Percentiles rank a stretch among this genome's conserved stretches.
These are phyloP conservation scores for Candida xiaguanensis DNA, from an alignment of 805 yeast species.

Conservation along the genomic window DNA sequence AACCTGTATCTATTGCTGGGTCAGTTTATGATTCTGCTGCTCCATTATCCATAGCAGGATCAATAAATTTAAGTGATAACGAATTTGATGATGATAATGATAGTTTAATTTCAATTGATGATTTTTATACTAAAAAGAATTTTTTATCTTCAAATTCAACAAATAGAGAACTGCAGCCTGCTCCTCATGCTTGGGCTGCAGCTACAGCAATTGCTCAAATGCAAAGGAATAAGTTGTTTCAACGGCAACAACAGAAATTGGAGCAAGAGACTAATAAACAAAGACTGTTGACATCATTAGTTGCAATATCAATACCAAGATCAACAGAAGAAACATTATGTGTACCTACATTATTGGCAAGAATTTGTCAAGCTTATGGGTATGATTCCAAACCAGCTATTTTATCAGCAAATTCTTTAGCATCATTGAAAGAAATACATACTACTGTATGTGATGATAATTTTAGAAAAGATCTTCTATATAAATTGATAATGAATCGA, in stretches of 20 bases:
- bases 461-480: conserved; percentile 12
- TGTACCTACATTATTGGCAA: conserved; percentile 67
- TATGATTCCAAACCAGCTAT: conserved; percentile 68
- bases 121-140: conserved; percentile 11
- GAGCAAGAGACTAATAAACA: conserved; percentile 31
- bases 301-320: conserved; percentile 72
- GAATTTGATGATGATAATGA: conserved; percentile 28
- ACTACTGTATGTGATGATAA: conserved; percentile 13
- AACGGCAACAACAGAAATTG: conserved; percentile 17
- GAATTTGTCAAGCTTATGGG: conserved; percentile 67
- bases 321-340: conserved; percentile 76
- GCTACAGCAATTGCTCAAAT: conserved; percentile 59
- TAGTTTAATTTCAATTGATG: conserved; percentile 26
- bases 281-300: conserved; percentile 40
- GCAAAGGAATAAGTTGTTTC: conserved; percentile 25
- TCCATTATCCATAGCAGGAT: conserved; percentile 28
- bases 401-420: conserved; percentile 66
- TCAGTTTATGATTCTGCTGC: conserved; percentile 37
- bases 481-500: conserved; percentile 24
- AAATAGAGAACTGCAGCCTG: conserved; percentile 53
- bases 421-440: conserved; percentile 53
- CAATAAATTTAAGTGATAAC: conserved; percentile 47
- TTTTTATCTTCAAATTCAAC: conserved; percentile 7
- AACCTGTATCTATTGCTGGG: conserved; percentile 67
- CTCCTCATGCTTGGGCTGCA: conserved; percentile 71